phyloP scores from a whole-genome alignment of 2,329 filamentous ascomycete genomes.

The Alternaria sp. region DNA sequence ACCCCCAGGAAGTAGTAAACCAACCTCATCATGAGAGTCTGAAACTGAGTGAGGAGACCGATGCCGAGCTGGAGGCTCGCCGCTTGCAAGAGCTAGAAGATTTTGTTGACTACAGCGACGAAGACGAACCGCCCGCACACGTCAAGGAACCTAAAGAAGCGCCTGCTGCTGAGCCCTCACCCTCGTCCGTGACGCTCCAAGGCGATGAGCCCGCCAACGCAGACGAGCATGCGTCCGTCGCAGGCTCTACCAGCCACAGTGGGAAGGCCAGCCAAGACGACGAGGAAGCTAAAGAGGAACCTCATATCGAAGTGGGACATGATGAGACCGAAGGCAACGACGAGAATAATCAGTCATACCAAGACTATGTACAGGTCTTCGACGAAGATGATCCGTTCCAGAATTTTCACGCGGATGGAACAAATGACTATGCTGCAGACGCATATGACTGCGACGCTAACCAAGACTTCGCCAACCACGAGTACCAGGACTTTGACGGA shows the following conservation, averaged over 20 bases:
- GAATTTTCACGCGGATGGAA: conserved; percentile 26
- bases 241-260: conserved; percentile 11
- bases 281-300: conserved; percentile 10
- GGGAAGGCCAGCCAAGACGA: conserved; percentile 9
- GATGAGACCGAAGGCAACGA: conserved; percentile 26
- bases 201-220: conserved; percentile 39
- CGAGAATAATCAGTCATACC: conserved; percentile 26
- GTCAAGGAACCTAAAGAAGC: conserved; percentile 19
- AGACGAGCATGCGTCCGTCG: conserved; percentile 15
- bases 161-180: conserved; percentile 28
- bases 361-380: conserved; percentile 28
- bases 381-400: conserved; percentile 24
- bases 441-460: conserved; percentile 33
- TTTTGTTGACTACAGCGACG: conserved; percentile 62
- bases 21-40: conserved; percentile 3
- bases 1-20: conserved; percentile 5
- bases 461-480: conserved; percentile 35
- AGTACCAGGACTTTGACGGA: conserved; percentile 29
- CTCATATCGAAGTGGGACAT: conserved; percentile 7
- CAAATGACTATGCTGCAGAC: conserved; percentile 25
- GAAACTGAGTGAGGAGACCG: conserved; percentile 7
- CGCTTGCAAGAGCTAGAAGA: conserved; percentile 50
- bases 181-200: conserved; percentile 47
- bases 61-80: conserved; percentile 17
- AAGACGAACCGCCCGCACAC: conserved; percentile 34